phyloP scores from a whole-genome alignment of 768 basidiomycete species.

The Sistotremastrum suecicum region DNA sequence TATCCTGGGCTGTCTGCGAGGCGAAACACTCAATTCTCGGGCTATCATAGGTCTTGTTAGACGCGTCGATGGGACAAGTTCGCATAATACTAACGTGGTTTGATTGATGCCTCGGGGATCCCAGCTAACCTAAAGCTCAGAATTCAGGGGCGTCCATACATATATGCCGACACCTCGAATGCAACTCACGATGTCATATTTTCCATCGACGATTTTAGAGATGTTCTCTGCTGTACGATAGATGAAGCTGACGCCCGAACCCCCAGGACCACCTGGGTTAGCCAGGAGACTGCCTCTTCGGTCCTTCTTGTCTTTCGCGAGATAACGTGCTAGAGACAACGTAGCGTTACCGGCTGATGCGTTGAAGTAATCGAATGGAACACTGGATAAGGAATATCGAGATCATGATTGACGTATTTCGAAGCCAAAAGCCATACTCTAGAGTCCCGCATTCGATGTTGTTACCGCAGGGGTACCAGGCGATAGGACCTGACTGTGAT shows the following conservation, averaged over 20 bases:
- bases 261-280: constrained; percentile 21
- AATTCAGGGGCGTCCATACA: not conserved
- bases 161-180: not conserved
- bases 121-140: constrained; percentile 8
- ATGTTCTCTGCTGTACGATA: constrained; percentile 9
- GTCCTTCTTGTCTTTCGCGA: constrained; percentile 11
- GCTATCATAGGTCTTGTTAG: constrained; percentile 3
- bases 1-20: constrained; percentile 9
- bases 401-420: not conserved
- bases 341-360: constrained; percentile 14
- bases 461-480: constrained; percentile 9
- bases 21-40: constrained; percentile 16
- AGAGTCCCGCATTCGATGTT: constrained; percentile 11
- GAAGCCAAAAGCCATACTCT: constrained; percentile 2
- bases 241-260: constrained; percentile 9
- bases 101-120: constrained; percentile 20
- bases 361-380: constrained; percentile 20
- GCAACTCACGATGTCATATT: constrained; percentile 11
- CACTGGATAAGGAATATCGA: constrained; percentile 8
- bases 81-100: constrained; percentile 11
- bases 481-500: constrained; percentile 2
- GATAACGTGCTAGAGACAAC: constrained; percentile 17
- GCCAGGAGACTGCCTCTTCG: constrained; percentile 18
- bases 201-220: constrained; percentile 9
- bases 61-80: not conserved